A percentile compares a stretch with the other conserved stretches of the same genome.
Conservation (phyloP, 768 basidiomycete species). For the Mycena kentingensis region DNA sequence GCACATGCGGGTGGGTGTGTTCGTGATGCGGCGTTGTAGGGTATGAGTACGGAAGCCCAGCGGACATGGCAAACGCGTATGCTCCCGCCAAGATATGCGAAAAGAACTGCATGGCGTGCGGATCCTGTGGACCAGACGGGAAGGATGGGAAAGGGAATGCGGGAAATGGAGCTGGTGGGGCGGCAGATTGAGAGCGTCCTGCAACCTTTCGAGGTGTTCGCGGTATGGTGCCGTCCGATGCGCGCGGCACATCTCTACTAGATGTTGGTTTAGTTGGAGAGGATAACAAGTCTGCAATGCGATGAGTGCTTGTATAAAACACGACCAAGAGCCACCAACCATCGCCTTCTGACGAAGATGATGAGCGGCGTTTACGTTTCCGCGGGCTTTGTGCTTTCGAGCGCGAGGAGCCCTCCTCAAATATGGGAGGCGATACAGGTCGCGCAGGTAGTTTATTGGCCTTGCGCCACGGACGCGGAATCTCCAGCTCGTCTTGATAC, state of each 20-base stretch:
- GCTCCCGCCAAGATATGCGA: background rate
- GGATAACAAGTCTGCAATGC: no score
- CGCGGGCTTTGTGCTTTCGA: background rate
- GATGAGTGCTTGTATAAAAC: background rate
- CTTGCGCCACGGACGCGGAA: background rate
- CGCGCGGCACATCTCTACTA: no score
- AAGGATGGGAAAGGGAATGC: conserved; percentile 25
- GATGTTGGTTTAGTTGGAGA: no score
- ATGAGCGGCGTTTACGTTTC: conserved; percentile 15
- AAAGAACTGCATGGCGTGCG: conserved; percentile 27
- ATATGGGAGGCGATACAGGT: background rate
- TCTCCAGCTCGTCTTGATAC: background rate
- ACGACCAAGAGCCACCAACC: background rate
- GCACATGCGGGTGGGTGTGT: conserved; percentile 41
- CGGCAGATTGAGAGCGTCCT: background rate
- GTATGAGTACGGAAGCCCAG: conserved; percentile 24
- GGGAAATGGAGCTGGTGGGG: conserved; percentile 13
- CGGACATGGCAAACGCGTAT: conserved; percentile 28
- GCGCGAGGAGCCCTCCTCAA: background rate
- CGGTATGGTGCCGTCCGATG: no score
- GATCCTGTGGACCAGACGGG: conserved; percentile 22
- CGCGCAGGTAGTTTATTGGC: background rate
- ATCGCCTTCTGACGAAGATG: background rate
- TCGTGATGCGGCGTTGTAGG: conserved; percentile 42
- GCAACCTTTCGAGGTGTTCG: no score